Evolutionary conservation across 306 rosid genomes (phyloP), one percentile per base, ranked within the genome.

Genomic region (Gastrolobium bilobum): DNA sequence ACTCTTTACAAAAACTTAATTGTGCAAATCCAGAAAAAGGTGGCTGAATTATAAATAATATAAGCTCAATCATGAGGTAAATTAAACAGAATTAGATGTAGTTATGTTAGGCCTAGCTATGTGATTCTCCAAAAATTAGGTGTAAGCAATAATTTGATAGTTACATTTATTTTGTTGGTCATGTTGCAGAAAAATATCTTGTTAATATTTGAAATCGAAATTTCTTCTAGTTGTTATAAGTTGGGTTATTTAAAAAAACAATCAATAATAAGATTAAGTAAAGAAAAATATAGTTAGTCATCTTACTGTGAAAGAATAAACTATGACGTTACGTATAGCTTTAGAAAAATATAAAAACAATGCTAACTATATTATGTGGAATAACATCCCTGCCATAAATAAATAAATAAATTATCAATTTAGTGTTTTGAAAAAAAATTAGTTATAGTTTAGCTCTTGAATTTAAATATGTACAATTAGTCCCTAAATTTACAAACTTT

Each of bases 81-180:
- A 61, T 8, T 35, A 35, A 37, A 61, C 67, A 13, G 29, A 61
- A 35, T n/a, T 6, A n/a, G 46, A 52, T 52, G 31, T 9, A 20
- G 13, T 57, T 29, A 14, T 52, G 13, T 35, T 11, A 60, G 2
- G 67, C 38, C 10, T 62, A 2, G 15, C 68, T 13, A 7, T 35
- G 68, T 14, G 69, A 63, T 63, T 10, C 50, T 26, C 69, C 34
- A 63, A 63, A 63, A 10, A 67, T 67, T 67, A 29, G 52, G 40
- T 44, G 10, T 39, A 26, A 14, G 14, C 26, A 43, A 29, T 67
- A 56, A 40, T 65, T 65, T 42, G 31, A 20, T 8, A 31, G 7
- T 65, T 37, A 53, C 6, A 20, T 51, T 13, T 40, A 3, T 40
- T 40, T 4, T 6, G 44, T 40, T 51, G 20, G 57, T 8, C 13